These are phyloP conservation scores for Celoporthe dispersa DNA, from an alignment of 2,329 filamentous ascomycete species.

Conservation along the genomic window DNA sequence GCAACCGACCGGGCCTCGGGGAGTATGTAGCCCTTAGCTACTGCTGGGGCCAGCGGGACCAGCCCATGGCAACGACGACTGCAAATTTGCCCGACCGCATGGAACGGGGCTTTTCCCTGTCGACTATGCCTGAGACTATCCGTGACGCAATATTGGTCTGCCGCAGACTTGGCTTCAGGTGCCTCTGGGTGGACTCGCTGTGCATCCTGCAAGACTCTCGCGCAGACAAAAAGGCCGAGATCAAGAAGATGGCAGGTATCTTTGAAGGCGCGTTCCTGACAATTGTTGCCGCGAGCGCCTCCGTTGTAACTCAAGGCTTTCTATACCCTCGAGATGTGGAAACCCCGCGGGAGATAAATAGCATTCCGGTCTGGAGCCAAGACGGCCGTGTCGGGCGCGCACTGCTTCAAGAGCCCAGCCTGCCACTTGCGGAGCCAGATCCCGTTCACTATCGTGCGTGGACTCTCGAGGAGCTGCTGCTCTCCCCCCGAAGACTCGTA, in stretches of 20 bases:
- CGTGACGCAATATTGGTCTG: neutral
- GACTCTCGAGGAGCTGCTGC: neutral
- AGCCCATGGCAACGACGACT: neutral
- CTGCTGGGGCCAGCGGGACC: slow-evolving; percentile 1
- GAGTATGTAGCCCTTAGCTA: neutral
- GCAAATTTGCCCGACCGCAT: neutral
- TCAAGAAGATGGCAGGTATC: slow-evolving; percentile 9
- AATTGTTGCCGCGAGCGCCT: neutral
- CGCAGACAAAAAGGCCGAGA: slow-evolving; percentile 11
- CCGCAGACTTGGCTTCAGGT: neutral
- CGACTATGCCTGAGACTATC: neutral
- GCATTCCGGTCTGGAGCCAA: neutral
- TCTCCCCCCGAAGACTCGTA: neutral
- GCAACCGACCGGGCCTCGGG: neutral
- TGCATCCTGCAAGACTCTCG: slow-evolving; percentile 24
- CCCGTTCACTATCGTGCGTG: neutral
- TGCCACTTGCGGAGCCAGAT: neutral
- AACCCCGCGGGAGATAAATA: neutral
- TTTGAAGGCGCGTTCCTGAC: neutral
- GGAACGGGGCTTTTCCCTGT: neutral
- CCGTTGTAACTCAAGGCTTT: neutral
- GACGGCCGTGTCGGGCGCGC: neutral
- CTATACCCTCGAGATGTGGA: neutral
- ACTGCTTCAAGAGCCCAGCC: neutral
- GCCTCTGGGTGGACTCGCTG: slow-evolving; percentile 21